Evolutionary conservation across 352 stramenopile genomes (phyloP).

Genomic region (Pythium periplocum): DNA sequence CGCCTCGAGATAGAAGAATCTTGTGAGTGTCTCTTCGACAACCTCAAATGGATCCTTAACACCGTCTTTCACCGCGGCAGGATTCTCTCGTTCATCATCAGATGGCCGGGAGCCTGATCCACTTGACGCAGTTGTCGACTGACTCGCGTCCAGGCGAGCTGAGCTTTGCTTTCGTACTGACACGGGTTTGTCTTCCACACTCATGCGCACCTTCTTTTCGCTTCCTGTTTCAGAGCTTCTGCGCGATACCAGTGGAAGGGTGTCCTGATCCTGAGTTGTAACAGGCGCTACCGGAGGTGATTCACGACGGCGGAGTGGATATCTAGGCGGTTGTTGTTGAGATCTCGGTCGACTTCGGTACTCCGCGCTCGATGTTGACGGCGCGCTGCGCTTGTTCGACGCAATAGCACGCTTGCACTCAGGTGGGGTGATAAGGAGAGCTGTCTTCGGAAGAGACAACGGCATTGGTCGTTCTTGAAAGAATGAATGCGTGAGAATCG

Average conservation of each 20-base stretch:
- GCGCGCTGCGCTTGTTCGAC: conserved; percentile 21
- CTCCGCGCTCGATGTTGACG: background rate
- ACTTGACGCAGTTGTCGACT: background rate
- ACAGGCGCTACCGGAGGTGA: too few species aligned
- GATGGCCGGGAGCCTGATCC: background rate
- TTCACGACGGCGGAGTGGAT: background rate
- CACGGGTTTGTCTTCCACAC: conserved; percentile 8
- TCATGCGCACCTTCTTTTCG: background rate
- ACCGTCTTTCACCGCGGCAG: background rate
- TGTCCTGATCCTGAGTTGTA: too few species aligned
- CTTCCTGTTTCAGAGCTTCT: background rate
- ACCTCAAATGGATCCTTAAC: conserved; percentile 35
- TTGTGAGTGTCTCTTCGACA: conserved; percentile 49
- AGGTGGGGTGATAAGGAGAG: conserved; percentile 67
- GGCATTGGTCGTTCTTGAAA: conserved; percentile 56
- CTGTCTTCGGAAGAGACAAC: conserved; percentile 45
- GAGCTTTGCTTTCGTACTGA: too few species aligned
- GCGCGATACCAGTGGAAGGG: too few species aligned
- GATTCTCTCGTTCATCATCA: background rate
- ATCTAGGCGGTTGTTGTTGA: background rate
- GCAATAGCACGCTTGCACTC: conserved; percentile 37
- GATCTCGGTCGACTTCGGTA: background rate
- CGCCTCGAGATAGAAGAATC: conserved; percentile 67
- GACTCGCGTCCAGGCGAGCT: background rate
- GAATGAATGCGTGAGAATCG: conserved; percentile 79